Conservation (phyloP, 2,329 filamentous ascomycete species). For the Nannizzia gypsea region DNA sequence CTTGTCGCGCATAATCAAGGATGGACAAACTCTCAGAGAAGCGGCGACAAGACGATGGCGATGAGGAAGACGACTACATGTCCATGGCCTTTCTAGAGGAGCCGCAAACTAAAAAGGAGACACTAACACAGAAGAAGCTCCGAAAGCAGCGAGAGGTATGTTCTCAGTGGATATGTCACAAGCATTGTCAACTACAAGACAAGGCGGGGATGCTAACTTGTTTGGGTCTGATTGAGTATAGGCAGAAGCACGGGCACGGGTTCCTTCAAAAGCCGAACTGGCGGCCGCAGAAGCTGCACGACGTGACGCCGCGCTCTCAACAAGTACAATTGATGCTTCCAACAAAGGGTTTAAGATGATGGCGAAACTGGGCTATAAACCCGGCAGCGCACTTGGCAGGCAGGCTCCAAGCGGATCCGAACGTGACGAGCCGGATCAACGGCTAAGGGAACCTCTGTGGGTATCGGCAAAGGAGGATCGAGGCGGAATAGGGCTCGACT, state of each 20-base stretch:
- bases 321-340: conserved; percentile 56
- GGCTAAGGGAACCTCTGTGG: conserved; percentile 59
- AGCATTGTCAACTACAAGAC: too few species aligned
- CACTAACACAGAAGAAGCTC: conserved; percentile 48
- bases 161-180: neutral
- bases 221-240: conserved; percentile 29
- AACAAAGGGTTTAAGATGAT: conserved; percentile 95
- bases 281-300: conserved; percentile 60
- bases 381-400: conserved; percentile 62
- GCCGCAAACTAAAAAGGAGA: conserved; percentile 41
- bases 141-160: conserved; percentile 42
- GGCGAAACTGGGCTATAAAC: conserved; percentile 83
- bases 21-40: neutral
- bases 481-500: conserved; percentile 72
- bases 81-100: conserved; percentile 78
- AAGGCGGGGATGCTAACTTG: too few species aligned
- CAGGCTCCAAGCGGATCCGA: conserved; percentile 30
- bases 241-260: conserved; percentile 54
- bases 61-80: conserved; percentile 93
- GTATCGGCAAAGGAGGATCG: conserved; percentile 67
- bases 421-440: conserved; percentile 20
- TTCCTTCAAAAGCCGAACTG: conserved; percentile 68
- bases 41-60: conserved; percentile 13
- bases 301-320: conserved; percentile 64
- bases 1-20: neutral